Percentiles rank a stretch among this genome's conserved stretches.
phyloP scores from a whole-genome alignment of 306 rosid genomes.

The Quercus glauca region DNA sequence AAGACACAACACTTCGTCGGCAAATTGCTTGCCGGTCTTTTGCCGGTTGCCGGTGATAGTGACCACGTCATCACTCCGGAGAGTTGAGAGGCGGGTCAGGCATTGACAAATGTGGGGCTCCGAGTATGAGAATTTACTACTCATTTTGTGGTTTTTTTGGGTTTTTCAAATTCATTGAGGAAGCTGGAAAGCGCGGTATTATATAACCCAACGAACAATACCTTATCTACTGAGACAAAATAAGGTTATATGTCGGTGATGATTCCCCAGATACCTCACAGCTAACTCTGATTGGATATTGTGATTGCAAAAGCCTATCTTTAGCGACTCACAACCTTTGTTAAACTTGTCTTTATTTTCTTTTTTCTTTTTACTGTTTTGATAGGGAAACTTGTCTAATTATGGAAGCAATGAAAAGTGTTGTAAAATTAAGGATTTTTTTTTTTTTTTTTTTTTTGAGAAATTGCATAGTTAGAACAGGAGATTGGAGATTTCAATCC shows the following conservation, averaged over 20 bases:
- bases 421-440: no score
- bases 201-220: background rate
- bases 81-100: conserved; percentile 46
- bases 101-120: conserved; percentile 76
- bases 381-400: no score
- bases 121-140: conserved; percentile 21
- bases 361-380: no score
- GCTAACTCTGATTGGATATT: background rate
- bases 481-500: no score
- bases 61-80: conserved; percentile 36
- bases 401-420: no score
- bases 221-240: background rate
- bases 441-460: no score
- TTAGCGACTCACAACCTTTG: no score
- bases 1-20: conserved; percentile 47
- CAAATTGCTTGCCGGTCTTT: conserved; percentile 56
- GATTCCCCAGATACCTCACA: background rate
- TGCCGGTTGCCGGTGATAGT: conserved; percentile 38
- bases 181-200: background rate
- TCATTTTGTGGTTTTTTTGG: conserved; percentile 24
- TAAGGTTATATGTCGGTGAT: background rate
- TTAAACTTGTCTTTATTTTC: no score
- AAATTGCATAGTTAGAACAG: no score
- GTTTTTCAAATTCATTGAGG: no score
- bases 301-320: background rate